Base-by-base conservation (phyloP, 2,329 filamentous ascomycete genomes). In the Arthrobotrys iridis region DNA sequence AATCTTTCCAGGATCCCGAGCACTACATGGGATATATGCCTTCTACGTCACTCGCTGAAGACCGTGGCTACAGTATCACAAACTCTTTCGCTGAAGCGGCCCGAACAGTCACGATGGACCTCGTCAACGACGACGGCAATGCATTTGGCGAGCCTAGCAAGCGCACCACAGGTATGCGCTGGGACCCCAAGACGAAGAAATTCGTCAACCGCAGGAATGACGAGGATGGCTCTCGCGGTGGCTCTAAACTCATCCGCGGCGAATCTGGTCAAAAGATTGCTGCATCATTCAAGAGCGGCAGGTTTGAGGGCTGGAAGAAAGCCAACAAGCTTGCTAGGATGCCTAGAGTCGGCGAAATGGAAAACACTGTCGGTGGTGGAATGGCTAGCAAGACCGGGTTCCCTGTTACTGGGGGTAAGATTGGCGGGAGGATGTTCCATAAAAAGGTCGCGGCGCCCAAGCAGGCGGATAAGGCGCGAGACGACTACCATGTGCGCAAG, bases 1-100 rank as follows among this genome's bases (percentile, higher is more conserved):
- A 84, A 10, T 87, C 89, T 48, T 97, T 89, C 86, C 89, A 92
- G 80, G 93, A 97, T 81, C 87, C 89, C 0, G 93, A 97, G 46
- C 88, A 95, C 79, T 99, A 96, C 88, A 98, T 99, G 93, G 91
- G 92, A 7, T 99, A 99, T 85, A 92, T 89, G 0, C 95, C 95
- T 0, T 90, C 91, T 76, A 87, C 88, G 79, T 95, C 94, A 82
- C 86, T 91, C 3, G 92, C 91, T 60, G 94, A 98, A 83, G 93
- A 97, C 81, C 91, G 92, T 64, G 95, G 90, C 10, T 99, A 99
- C 83, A 93, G 93, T 77, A 93, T 99, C 15, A 92, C 96, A 82
- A 85, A 87, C 64, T 93, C 91, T 82, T 99, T 99, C 83, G 87
- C 96, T 50, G 89, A 93, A 80, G 92, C 92, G 4, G 94, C 96